phyloP scores from a whole-genome alignment of 2,329 filamentous ascomycete species.

The Fusarium brachygibbosum region DNA sequence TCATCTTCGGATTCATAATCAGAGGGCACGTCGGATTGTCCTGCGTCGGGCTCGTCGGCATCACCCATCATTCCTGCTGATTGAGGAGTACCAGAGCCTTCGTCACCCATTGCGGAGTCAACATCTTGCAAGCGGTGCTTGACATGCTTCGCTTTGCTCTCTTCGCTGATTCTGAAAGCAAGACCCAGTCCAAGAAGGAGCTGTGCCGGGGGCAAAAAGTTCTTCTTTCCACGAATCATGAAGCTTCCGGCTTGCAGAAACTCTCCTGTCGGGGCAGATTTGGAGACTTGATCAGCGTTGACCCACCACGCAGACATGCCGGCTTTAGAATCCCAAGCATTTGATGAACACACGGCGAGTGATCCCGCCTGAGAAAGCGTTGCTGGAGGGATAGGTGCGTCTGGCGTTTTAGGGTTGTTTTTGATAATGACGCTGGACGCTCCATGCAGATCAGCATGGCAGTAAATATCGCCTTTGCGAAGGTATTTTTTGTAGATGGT shows the following conservation, averaged over 20 bases:
- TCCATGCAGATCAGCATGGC: conserved; percentile 89
- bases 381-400: conserved; percentile 90
- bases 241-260: conserved; percentile 85
- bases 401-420: conserved; percentile 81
- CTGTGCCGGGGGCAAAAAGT: conserved; percentile 88
- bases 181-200: conserved; percentile 89
- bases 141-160: conserved; percentile 83
- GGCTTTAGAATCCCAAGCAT: conserved; percentile 96
- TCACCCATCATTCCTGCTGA: conserved; percentile 44
- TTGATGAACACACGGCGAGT: conserved; percentile 85
- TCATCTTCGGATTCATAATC: conserved; percentile 54
- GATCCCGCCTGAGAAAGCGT: conserved; percentile 92
- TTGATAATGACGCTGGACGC: conserved; percentile 91
- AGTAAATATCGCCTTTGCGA: conserved; percentile 89
- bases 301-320: conserved; percentile 98
- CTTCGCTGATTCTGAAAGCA: conserved; percentile 89
- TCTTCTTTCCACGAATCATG: conserved; percentile 87
- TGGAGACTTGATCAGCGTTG: conserved; percentile 88
- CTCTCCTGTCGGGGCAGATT: conserved; percentile 83
- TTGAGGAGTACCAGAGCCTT: conserved; percentile 38
- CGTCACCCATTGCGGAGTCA: conserved; percentile 36
- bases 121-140: conserved; percentile 69
- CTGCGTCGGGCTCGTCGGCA: conserved; percentile 37
- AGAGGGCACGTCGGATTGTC: conserved; percentile 51
- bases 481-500: conserved; percentile 90